Evolutionary conservation across 2,329 filamentous ascomycete species (phyloP), one percentile per base, ranked within the genome.

Genomic region (Helotiales sp.): DNA sequence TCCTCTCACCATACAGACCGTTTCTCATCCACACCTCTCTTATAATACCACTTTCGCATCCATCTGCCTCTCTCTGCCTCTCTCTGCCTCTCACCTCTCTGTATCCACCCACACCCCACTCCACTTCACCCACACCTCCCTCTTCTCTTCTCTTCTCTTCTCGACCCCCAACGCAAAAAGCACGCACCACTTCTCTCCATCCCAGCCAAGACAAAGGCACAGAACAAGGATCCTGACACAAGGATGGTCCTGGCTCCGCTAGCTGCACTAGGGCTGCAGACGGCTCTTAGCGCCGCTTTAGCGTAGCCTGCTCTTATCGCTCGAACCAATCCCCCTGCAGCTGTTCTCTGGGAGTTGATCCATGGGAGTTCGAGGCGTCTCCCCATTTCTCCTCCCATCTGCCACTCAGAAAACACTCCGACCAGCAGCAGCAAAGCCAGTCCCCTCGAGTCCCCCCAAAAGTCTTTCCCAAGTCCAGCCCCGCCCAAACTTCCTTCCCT

Each of bases 301-400:
- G 47, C 47, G 47, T 13, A 28, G 10, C 13, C n/a, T 50, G 47
- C n/a, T 26, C 47, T 50, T 50, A 50, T 50, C 47, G 47, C 24
- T 50, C 47, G 47, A 50, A 24, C 47, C 47, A 50, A 28, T 50
- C 47, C 47, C 47, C 47, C 47, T 50, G 47, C 47, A 50, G 47
- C 22, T 49, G 40, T 15, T 43, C 40, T n/a, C n/a, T n/a, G n/a
- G n/a, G n/a, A n/a, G n/a, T n/a, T n/a, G n/a, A n/a, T n/a, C n/a
- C n/a, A n/a, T n/a, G n/a, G 20, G 17, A 43, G 40, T 50, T 50
- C 47, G 47, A 50, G 47, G 24, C 47, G 47, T 50, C 47, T 28
- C 47, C 40, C 37, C 37, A 61, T 61, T 61, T 47, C 24, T 40
- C 40, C 32, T 4, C 8, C 24, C 30, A 1, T 34, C 30, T 34